phyloP scores from a whole-genome alignment of 2,329 filamentous ascomycete genomes.

The Aureobasidium sp. region DNA sequence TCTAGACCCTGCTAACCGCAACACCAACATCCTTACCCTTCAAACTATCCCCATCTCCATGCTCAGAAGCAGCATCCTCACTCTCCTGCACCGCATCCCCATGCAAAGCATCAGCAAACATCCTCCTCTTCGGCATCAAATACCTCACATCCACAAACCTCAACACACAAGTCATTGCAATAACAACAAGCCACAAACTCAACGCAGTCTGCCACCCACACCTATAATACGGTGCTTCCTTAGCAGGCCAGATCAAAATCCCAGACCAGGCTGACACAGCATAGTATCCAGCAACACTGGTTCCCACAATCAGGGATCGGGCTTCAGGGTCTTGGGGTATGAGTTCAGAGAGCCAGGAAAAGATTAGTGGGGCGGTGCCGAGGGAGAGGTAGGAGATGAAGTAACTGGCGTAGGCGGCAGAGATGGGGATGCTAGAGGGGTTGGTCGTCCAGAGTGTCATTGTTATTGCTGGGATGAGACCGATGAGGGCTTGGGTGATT shows the following conservation, averaged over 20 bases:
- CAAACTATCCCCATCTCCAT: not conserved
- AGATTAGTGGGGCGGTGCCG: slow-evolving; percentile 45
- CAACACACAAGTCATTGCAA: slow-evolving; percentile 35
- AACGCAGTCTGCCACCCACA: slow-evolving; percentile 43
- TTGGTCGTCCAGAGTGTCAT: slow-evolving; percentile 47
- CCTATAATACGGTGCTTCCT: slow-evolving; percentile 41
- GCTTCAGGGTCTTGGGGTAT: slow-evolving; percentile 43
- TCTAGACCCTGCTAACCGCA: not conserved
- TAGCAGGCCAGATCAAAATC: slow-evolving; percentile 45
- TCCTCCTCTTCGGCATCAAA: slow-evolving; percentile 21
- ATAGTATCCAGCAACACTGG: slow-evolving; percentile 43
- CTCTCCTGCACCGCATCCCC: not conserved
- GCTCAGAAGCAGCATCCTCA: not conserved
- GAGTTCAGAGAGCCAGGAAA: slow-evolving; percentile 45
- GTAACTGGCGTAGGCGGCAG: slow-evolving; percentile 43
- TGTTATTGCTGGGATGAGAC: slow-evolving; percentile 40
- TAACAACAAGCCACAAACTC: slow-evolving; percentile 37
- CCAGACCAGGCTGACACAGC: slow-evolving; percentile 45
- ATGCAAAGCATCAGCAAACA: slow-evolving; percentile 13
- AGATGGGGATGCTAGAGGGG: slow-evolving; percentile 34
- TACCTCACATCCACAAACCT: slow-evolving; percentile 38
- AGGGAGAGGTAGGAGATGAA: slow-evolving; percentile 42
- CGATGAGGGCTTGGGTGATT: slow-evolving; percentile 40
- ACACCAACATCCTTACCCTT: slow-evolving; percentile 10
- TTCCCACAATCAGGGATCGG: slow-evolving; percentile 41